Percentiles rank a stretch among this genome's conserved stretches.
Evolutionary conservation across 129 eudicot genomes (phyloP).

Genomic region (Tagetes erecta): DNA sequence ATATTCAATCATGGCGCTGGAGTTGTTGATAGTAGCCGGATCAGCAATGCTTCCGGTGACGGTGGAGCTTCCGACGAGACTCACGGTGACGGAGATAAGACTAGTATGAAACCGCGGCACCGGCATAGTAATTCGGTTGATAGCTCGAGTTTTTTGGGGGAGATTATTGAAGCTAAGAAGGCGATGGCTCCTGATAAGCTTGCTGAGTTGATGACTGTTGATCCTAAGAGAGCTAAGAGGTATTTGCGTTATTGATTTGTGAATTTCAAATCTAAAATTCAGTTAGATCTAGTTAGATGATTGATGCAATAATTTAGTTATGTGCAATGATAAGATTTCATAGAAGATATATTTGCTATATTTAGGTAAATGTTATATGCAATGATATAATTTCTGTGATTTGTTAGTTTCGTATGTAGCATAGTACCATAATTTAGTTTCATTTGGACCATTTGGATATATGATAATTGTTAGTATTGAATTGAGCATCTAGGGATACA

Average conservation of each 20-base stretch:
- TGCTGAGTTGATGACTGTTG: constrained; percentile 77
- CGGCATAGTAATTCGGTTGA: constrained; percentile 72
- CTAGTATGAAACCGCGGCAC: constrained; percentile 44
- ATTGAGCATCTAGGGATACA: neutral
- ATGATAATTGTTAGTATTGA: neutral
- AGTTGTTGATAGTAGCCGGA: constrained; percentile 8
- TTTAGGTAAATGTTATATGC: neutral
- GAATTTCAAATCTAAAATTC: neutral
- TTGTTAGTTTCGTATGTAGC: neutral
- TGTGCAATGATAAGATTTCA: neutral
- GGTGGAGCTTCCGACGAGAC: constrained; percentile 29
- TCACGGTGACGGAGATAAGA: constrained; percentile 33
- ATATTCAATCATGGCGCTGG: constrained; percentile 27
- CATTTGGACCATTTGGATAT: neutral
- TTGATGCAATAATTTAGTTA: neutral
- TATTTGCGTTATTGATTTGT: neutral
- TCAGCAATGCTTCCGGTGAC: constrained; percentile 37
- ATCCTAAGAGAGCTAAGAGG: constrained; percentile 96
- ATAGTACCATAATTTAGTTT: neutral
- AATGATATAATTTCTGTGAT: neutral
- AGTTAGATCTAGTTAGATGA: neutral
- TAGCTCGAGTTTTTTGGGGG: constrained; percentile 43
- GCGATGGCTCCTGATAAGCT: constrained; percentile 93
- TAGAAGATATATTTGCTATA: neutral
- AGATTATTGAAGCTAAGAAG: constrained; percentile 80